Percentiles rank a stretch among this genome's conserved stretches.
Evolutionary conservation across 1,284 basidiomycete species (phyloP).

Genomic region (Cryptococcus sp.): DNA sequence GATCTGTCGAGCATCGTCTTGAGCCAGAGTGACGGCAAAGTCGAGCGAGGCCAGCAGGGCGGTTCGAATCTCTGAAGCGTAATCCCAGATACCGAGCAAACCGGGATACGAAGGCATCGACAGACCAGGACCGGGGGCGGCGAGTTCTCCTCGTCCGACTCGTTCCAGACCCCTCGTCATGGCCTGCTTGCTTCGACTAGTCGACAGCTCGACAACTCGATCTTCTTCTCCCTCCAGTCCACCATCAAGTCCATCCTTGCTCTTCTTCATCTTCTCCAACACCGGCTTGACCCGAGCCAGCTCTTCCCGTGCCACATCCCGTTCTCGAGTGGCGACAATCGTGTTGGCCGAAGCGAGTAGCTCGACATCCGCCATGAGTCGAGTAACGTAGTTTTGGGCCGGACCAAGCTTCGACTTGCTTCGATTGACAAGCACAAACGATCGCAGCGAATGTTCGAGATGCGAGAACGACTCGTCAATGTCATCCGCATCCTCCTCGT

Average conservation of each 20-base stretch:
- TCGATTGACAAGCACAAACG: constrained; percentile 93
- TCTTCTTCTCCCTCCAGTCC: constrained; percentile 78
- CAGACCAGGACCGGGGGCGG: constrained; percentile 45
- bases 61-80: constrained; percentile 74
- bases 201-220: constrained; percentile 57
- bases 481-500: constrained; percentile 43
- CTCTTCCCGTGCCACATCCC: constrained; percentile 67
- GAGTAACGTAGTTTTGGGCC: constrained; percentile 85
- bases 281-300: constrained; percentile 70
- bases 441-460: constrained; percentile 85
- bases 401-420: constrained; percentile 93
- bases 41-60: constrained; percentile 74
- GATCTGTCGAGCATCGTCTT: constrained; percentile 71
- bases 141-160: constrained; percentile 69
- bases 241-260: constrained; percentile 69
- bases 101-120: constrained; percentile 79
- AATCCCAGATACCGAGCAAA: constrained; percentile 79
- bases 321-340: constrained; percentile 73
- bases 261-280: constrained; percentile 76
- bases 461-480: constrained; percentile 71
- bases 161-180: constrained; percentile 69
- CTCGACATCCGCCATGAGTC: constrained; percentile 83
- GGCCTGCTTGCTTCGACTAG: constrained; percentile 56
- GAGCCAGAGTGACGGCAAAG: constrained; percentile 69
- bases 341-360: constrained; percentile 82